phyloP scores from a whole-genome alignment of 1,284 basidiomycete genomes.

The Cryptococcus sp. region DNA sequence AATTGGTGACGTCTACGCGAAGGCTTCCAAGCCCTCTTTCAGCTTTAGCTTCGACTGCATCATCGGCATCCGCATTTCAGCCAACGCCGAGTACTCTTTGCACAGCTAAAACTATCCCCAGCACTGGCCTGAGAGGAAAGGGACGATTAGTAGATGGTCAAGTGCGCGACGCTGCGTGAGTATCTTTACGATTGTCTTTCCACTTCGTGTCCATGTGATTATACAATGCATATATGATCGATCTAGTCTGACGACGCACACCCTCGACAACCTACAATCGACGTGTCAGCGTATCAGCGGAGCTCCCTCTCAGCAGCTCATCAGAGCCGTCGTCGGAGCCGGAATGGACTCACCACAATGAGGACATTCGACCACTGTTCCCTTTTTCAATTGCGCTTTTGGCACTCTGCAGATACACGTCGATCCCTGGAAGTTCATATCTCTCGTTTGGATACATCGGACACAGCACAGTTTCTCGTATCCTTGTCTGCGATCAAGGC shows the following conservation, averaged over 20 bases:
- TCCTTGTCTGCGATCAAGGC: slow-evolving; percentile 59
- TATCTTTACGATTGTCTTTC: no score
- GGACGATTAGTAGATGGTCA: no score
- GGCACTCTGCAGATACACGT: slow-evolving; percentile 98
- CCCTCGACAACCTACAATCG: slow-evolving; percentile 37
- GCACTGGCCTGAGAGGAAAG: no score
- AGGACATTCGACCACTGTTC: slow-evolving; percentile 94
- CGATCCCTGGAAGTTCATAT: slow-evolving; percentile 99
- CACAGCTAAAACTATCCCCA: no score
- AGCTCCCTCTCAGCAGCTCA: background rate
- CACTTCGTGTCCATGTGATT: background rate
- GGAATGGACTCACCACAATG: slow-evolving; percentile 81
- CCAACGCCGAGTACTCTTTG: no score
- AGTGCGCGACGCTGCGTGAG: no score
- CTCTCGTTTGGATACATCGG: slow-evolving; percentile 94
- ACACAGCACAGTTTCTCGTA: slow-evolving; percentile 99
- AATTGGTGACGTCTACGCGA: no score
- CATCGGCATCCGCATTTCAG: no score
- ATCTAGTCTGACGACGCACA: slow-evolving; percentile 34
- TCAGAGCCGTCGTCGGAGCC: no score
- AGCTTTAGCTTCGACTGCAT: no score
- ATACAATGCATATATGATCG: background rate
- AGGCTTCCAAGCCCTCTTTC: no score
- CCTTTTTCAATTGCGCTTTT: slow-evolving; percentile 85
- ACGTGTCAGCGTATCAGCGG: slow-evolving; percentile 6